Evolutionary conservation across 2,329 filamentous ascomycete genomes (phyloP).

Genomic region (Clonostachys rhizophaga): DNA sequence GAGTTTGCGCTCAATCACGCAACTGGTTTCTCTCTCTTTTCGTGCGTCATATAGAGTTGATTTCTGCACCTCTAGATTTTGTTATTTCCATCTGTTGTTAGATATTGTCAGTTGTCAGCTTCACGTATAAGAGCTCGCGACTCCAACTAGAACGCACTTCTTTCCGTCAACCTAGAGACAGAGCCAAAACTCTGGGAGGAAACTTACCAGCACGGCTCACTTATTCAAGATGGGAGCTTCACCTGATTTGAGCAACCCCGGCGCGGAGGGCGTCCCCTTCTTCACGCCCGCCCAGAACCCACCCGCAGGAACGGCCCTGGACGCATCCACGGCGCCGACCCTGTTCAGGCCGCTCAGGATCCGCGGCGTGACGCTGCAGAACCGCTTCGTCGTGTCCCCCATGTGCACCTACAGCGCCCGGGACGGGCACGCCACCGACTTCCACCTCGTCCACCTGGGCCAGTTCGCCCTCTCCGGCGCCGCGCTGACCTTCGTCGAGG

Average conservation of each 20-base stretch:
- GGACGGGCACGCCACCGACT: constrained; percentile 69
- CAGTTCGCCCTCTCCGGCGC: constrained; percentile 74
- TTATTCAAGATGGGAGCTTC: no score
- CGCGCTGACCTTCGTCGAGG: constrained; percentile 71
- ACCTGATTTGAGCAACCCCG: constrained; percentile 17
- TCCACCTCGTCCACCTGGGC: constrained; percentile 78
- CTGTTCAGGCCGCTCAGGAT: constrained; percentile 53
- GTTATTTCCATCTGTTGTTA: no score
- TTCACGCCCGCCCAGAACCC: constrained; percentile 51
- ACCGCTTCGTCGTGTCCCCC: constrained; percentile 3
- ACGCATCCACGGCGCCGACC: constrained; percentile 36
- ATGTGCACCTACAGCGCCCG: constrained; percentile 56
- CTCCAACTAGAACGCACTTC: no score
- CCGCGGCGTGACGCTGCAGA: constrained; percentile 31
- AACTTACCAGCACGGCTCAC: no score
- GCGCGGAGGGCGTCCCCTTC: constrained; percentile 40
- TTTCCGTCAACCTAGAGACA: no score
- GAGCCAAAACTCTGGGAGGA: no score
- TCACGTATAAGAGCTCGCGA: no score
- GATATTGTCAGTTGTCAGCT: no score
- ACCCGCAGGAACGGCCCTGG: constrained; percentile 40
- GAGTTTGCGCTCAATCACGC: no score
- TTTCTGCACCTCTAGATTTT: no score
- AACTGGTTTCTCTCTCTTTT: no score
- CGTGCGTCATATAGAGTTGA: no score